These are phyloP conservation scores for Cladophialophora yegresii DNA, from an alignment of 2,329 filamentous ascomycete genomes.

Conservation along the genomic window DNA sequence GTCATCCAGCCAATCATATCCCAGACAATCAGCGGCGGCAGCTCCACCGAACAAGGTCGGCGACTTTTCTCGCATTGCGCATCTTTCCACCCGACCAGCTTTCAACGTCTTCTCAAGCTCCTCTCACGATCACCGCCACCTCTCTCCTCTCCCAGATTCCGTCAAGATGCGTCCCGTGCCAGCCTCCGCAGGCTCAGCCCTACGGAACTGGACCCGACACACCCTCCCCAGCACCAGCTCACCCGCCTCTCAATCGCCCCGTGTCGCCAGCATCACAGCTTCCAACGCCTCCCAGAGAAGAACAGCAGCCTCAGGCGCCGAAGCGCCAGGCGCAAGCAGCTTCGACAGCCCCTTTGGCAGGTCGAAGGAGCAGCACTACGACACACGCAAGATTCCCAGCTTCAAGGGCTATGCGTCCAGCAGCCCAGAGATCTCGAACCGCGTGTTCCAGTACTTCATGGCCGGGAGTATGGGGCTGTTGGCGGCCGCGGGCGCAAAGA, in stretches of 20 bases:
- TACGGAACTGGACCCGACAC: conserved; percentile 59
- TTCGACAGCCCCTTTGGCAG: conserved; percentile 58
- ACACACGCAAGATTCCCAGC: conserved; percentile 74
- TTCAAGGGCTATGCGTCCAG: conserved; percentile 85
- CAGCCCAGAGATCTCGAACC: conserved; percentile 68
- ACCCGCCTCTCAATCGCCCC: conserved; percentile 39
- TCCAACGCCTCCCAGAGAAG: conserved; percentile 43
- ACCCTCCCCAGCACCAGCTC: conserved; percentile 42
- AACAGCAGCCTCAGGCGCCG: conserved; percentile 42
- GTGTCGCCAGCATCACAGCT: conserved; percentile 46
- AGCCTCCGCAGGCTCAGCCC: conserved; percentile 67
- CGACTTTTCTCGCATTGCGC: conserved; percentile 36
- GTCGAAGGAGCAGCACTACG: conserved; percentile 39
- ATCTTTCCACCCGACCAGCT: conserved; percentile 10
- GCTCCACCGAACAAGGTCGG: background rate
- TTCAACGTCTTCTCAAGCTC: conserved; percentile 21
- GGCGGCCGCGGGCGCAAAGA: conserved; percentile 91
- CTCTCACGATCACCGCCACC: conserved; percentile 18
- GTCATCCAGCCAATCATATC: conserved; percentile 17
- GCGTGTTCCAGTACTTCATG: conserved; percentile 97
- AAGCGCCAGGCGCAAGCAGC: conserved; percentile 44
- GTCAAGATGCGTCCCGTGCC: conserved; percentile 67
- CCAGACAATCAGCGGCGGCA: conserved; percentile 11
- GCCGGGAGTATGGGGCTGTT: conserved; percentile 92
- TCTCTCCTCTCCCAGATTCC: conserved; percentile 32